Conservation (phyloP, 192 early-diverging fungal genomes). For the Linnemannia hyalina region DNA sequence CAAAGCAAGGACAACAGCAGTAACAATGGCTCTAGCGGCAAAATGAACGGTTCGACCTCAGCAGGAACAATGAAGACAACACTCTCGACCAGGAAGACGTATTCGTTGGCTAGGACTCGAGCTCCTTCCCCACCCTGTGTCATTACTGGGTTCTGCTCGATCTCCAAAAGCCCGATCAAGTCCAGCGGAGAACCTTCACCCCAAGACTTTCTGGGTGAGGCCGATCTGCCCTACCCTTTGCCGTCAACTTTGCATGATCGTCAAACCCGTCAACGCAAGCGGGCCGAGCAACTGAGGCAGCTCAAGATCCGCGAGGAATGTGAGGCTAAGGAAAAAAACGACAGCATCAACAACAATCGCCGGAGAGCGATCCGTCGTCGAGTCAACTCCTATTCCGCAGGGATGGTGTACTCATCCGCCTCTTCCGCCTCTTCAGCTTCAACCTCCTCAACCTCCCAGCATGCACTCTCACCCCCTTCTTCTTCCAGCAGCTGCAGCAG, state of each 20-base stretch:
- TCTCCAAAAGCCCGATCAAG: conserved; percentile 6
- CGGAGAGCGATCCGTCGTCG: conserved; percentile 19
- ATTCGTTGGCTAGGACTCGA: background rate
- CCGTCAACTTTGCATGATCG: conserved; percentile 43
- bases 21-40: background rate
- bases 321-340: conserved; percentile 27
- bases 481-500: background rate
- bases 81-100: background rate
- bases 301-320: conserved; percentile 45
- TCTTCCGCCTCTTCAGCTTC: too few species aligned
- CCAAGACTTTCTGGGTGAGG: conserved; percentile 48
- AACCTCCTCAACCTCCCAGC: background rate
- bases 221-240: conserved; percentile 46
- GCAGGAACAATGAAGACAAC: conserved; percentile 1
- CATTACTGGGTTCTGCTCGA: conserved; percentile 37
- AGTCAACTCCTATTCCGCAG: conserved; percentile 29
- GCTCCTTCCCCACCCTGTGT: conserved; percentile 25
- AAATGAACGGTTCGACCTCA: conserved; percentile 11
- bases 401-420: background rate
- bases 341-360: background rate
- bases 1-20: background rate
- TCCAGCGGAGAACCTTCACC: conserved; percentile 32
- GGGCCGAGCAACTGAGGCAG: conserved; percentile 45
- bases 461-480: background rate
- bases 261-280: conserved; percentile 41